Percentiles rank a stretch among this genome's conserved stretches.
Evolutionary conservation across 2,329 filamentous ascomycete species (phyloP).

Genomic region (Aspergillus sergii): DNA sequence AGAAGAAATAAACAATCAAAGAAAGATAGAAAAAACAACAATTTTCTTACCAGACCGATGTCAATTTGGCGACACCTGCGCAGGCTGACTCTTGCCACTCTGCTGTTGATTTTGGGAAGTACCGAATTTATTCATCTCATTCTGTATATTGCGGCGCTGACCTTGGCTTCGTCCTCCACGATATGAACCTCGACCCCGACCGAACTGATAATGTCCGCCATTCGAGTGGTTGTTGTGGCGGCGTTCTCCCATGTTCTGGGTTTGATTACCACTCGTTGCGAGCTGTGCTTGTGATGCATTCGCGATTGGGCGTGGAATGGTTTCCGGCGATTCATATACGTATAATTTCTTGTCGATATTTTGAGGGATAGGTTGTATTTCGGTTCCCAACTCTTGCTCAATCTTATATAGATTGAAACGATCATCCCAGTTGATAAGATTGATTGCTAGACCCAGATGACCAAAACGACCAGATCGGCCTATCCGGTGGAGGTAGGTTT

Average conservation of each 20-base stretch:
- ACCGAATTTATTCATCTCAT: conserved; percentile 33
- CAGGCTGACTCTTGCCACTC: conserved; percentile 31
- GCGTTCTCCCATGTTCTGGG: conserved; percentile 34
- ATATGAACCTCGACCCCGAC: conserved; percentile 44
- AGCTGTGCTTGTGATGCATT: conserved; percentile 49
- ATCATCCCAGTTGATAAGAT: conserved; percentile 99
- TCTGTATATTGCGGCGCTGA: conserved; percentile 41
- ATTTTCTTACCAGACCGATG: neutral
- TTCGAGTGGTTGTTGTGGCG: conserved; percentile 39
- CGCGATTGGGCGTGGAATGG: conserved; percentile 80
- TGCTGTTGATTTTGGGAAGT: conserved; percentile 31
- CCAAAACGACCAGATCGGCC: conserved; percentile 96
- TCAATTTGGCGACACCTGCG: conserved; percentile 32
- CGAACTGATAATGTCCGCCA: conserved; percentile 40
- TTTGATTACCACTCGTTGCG: conserved; percentile 19
- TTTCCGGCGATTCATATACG: conserved; percentile 95
- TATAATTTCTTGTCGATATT: conserved; percentile 98
- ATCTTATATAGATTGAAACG: conserved; percentile 99
- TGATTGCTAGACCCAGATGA: conserved; percentile 95
- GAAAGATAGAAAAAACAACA: neutral
- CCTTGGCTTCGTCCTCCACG: conserved; percentile 48
- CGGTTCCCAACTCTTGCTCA: conserved; percentile 93
- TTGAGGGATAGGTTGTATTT: conserved; percentile 93
- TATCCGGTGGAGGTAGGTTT: conserved; percentile 97
- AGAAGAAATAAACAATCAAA: neutral